phyloP scores from a whole-genome alignment of 441 rosid genomes.

The Gossypium schwendimanii region DNA sequence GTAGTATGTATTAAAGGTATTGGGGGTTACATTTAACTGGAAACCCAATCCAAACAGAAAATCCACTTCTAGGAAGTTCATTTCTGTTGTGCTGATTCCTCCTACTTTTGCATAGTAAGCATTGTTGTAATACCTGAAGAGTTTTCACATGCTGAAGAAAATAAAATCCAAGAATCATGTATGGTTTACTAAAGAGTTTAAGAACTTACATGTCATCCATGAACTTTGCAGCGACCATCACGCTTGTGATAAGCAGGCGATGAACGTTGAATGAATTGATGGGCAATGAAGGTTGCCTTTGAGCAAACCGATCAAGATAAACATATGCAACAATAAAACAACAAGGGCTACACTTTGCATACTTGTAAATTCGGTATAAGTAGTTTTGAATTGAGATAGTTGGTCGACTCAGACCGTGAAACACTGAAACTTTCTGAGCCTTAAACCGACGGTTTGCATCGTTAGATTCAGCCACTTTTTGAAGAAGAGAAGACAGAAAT shows the following conservation, averaged over 20 bases:
- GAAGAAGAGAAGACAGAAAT: slow-evolving; percentile 65
- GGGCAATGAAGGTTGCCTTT: slow-evolving; percentile 65
- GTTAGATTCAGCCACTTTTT: slow-evolving; percentile 62
- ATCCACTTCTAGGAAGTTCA: slow-evolving; percentile 78
- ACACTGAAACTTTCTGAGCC: slow-evolving; percentile 51
- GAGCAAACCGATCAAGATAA: slow-evolving; percentile 75
- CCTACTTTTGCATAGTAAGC: slow-evolving; percentile 76
- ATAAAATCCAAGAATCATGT: background rate
- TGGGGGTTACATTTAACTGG: slow-evolving; percentile 69
- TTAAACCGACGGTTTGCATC: slow-evolving; percentile 35
- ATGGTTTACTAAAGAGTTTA: background rate
- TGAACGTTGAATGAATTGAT: slow-evolving; percentile 77
- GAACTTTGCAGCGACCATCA: slow-evolving; percentile 56
- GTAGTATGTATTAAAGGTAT: slow-evolving; percentile 57
- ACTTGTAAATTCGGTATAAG: slow-evolving; percentile 69
- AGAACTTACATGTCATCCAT: slow-evolving; percentile 77
- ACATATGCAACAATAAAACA: slow-evolving; percentile 79
- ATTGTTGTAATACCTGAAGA: slow-evolving; percentile 68
- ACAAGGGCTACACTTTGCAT: slow-evolving; percentile 81
- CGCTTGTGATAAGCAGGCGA: slow-evolving; percentile 77
- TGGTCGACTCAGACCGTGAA: slow-evolving; percentile 66
- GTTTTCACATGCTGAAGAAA: background rate
- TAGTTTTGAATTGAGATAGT: slow-evolving; percentile 62
- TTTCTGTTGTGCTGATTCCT: slow-evolving; percentile 76
- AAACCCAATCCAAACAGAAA: slow-evolving; percentile 81